These are phyloP conservation scores for Planoprotostelium fungivorum DNA, from an alignment of 78 protist genomes.

Conservation along the genomic window DNA sequence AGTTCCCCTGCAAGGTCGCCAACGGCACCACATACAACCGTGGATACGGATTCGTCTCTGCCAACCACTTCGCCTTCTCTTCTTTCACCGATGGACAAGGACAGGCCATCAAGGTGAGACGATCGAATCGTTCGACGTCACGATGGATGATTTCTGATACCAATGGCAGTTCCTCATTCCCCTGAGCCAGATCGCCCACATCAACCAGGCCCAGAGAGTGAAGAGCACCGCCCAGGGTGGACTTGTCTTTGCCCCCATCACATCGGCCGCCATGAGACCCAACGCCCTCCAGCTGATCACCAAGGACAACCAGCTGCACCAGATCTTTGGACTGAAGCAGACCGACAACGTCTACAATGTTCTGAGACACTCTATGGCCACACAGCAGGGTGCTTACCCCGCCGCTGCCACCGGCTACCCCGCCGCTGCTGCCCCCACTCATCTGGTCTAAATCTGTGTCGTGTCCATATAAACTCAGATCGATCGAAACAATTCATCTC, in stretches of 20 bases:
- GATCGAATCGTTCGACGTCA: too few relatives aligned
- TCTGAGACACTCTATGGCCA: neutral
- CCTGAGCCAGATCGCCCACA: neutral
- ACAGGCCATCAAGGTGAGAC: neutral
- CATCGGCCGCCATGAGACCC: neutral
- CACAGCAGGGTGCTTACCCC: neutral
- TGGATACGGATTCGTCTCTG: neutral
- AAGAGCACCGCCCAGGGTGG: neutral
- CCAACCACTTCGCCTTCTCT: neutral
- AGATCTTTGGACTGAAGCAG: neutral
- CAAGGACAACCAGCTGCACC: neutral
- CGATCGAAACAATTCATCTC: too few relatives aligned
- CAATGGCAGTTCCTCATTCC: neutral
- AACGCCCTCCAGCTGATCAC: neutral
- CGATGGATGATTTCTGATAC: too few relatives aligned
- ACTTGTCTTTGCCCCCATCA: neutral
- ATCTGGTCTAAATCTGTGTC: too few relatives aligned
- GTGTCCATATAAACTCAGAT: too few relatives aligned
- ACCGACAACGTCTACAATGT: neutral
- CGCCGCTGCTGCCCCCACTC: neutral
- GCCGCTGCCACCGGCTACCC: neutral
- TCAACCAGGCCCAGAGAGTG: neutral
- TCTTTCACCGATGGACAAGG: neutral
- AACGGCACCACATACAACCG: neutral
- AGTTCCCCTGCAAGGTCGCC: constrained; percentile 1